Evolutionary conservation across 2,329 filamentous ascomycete genomes (phyloP).

Genomic region (Emericellopsis cladophorae): DNA sequence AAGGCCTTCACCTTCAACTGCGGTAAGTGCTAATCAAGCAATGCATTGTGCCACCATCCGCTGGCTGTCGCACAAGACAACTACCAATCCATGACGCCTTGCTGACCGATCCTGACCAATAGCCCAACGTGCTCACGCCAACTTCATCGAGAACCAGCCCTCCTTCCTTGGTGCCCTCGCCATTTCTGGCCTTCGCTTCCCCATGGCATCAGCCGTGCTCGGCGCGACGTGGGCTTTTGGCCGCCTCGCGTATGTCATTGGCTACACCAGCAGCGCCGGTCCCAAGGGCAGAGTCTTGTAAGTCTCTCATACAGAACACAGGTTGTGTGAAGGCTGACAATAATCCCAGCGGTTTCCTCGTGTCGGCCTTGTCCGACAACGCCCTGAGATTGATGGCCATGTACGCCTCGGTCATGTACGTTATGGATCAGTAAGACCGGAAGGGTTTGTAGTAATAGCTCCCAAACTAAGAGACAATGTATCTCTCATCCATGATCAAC

Average conservation of each 20-base stretch:
- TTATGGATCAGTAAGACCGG: constrained; percentile 11
- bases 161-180: constrained; percentile 38
- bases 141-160: constrained; percentile 50
- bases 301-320: constrained; percentile 8
- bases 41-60: background rate
- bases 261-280: constrained; percentile 33
- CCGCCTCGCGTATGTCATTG: constrained; percentile 40
- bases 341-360: constrained; percentile 18
- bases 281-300: constrained; percentile 30
- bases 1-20: constrained; percentile 50
- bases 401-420: constrained; percentile 26
- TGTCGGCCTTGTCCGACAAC: constrained; percentile 20
- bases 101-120: background rate
- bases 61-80: background rate
- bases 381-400: constrained; percentile 28
- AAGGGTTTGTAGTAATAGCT: background rate
- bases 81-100: background rate
- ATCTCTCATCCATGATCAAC: constrained; percentile 5
- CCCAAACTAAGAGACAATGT: too few relatives aligned
- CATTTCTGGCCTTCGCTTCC: constrained; percentile 43
- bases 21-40: constrained; percentile 21
- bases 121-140: constrained; percentile 49
- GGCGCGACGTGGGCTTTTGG: constrained; percentile 39
- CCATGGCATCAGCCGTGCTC: constrained; percentile 31
- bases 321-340: too few relatives aligned